Conservation (phyloP, 2,329 filamentous ascomycete species). For the Diaporthe citrichinensis region DNA sequence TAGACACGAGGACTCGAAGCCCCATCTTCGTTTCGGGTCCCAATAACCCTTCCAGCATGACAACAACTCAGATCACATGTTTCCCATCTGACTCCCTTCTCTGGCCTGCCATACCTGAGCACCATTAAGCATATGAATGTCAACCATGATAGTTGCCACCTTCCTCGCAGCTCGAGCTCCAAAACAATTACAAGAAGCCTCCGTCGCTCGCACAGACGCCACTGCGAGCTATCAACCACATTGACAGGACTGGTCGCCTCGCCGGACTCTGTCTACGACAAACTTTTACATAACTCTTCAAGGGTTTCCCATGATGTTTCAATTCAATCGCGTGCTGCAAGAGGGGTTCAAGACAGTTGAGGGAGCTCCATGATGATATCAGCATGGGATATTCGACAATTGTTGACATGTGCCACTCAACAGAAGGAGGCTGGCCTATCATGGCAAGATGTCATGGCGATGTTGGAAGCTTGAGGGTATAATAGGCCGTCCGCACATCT, state of each 20-base stretch:
- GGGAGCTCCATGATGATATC: slow-evolving; percentile 30
- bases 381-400: slow-evolving; percentile 4
- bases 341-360: neutral
- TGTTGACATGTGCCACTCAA: neutral
- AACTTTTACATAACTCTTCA: slow-evolving; percentile 14
- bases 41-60: too few species aligned
- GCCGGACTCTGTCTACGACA: neutral
- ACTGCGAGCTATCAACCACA: neutral
- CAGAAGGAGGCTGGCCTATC: neutral
- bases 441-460: neutral
- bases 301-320: neutral
- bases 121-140: neutral
- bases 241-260: neutral
- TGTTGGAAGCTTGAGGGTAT: neutral
- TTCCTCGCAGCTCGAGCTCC: neutral
- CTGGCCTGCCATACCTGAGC: neutral
- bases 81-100: neutral
- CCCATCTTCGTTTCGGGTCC: neutral
- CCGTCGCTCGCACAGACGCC: slow-evolving; percentile 24
- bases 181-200: neutral
- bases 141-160: neutral
- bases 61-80: neutral
- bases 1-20: too few species aligned
- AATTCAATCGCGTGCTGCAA: neutral
- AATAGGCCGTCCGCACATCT: slow-evolving; percentile 4